Evolutionary conservation across 305 asterid species (phyloP).

Genomic region (Lippia alba): DNA sequence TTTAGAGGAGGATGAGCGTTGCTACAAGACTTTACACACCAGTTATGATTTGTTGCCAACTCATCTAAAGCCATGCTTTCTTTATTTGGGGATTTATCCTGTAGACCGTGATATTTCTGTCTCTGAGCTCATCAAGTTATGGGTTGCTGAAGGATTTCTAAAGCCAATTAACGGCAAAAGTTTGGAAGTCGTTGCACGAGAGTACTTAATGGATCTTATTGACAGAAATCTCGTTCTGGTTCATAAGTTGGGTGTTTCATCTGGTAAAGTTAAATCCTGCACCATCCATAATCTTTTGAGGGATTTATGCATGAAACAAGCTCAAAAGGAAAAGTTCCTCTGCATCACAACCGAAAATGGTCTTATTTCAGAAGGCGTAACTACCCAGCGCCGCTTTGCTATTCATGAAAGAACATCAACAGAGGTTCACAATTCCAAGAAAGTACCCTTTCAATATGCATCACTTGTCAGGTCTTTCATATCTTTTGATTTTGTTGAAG

Average conservation of each 20-base stretch:
- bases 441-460: neutral
- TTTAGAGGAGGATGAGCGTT: neutral
- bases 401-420: no score
- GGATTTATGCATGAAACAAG: no score
- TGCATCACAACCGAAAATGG: no score
- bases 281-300: no score
- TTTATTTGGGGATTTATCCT: neutral
- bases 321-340: no score
- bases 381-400: no score
- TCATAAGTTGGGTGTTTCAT: neutral
- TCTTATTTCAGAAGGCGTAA: no score
- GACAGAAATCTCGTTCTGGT: constrained; percentile 29
- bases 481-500: neutral
- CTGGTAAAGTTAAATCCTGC: neutral
- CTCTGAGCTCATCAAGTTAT: neutral
- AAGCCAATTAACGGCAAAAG: neutral
- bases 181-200: constrained; percentile 26
- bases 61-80: neutral
- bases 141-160: neutral
- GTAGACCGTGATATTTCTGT: neutral
- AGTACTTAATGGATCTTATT: constrained; percentile 16
- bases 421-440: no score
- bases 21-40: no score
- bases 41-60: neutral
- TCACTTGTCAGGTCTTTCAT: neutral